Conservation (phyloP, 169 alveolate genomes). For the Eimeria praecox region DNA sequence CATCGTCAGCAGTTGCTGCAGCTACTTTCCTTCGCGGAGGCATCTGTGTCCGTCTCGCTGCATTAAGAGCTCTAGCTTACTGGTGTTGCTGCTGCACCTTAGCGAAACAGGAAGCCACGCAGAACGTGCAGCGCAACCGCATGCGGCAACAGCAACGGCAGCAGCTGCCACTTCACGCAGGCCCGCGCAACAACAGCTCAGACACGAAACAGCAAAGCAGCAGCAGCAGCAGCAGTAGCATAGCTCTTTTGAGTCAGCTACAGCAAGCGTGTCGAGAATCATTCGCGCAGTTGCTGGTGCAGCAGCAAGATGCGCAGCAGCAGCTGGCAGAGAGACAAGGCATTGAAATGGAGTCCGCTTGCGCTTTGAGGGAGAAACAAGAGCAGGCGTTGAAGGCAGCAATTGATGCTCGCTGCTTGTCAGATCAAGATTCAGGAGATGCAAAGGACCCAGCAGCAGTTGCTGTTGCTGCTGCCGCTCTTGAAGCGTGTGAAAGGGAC, state of each 20-base stretch:
- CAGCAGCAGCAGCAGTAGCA: slow-evolving; percentile 60
- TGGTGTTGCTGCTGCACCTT: slow-evolving; percentile 58
- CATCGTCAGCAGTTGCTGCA: background rate
- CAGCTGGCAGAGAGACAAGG: slow-evolving; percentile 80
- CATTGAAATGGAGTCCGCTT: slow-evolving; percentile 75
- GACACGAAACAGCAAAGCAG: background rate
- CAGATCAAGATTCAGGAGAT: background rate
- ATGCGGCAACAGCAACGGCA: slow-evolving; percentile 10
- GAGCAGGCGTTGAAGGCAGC: slow-evolving; percentile 30
- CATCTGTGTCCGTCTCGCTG: slow-evolving; percentile 26
- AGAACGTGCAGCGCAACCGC: slow-evolving; percentile 7
- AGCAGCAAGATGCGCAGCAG: slow-evolving; percentile 69
- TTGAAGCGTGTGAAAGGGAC: background rate
- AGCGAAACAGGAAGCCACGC: slow-evolving; percentile 41
- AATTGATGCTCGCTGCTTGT: background rate
- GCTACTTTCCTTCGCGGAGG: slow-evolving; percentile 13
- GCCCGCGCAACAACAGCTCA: slow-evolving; percentile 8
- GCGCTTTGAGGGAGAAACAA: slow-evolving; percentile 73
- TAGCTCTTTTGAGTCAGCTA: slow-evolving; percentile 61
- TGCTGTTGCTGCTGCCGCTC: slow-evolving; percentile 46
- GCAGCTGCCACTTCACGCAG: background rate
- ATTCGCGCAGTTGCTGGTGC: slow-evolving; percentile 29
- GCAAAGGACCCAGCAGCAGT: background rate
- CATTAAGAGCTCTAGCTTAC: slow-evolving; percentile 36
- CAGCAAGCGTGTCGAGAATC: slow-evolving; percentile 71